phyloP scores from a whole-genome alignment of 2,329 filamentous ascomycete genomes.

The Apiospora saccharicola region DNA sequence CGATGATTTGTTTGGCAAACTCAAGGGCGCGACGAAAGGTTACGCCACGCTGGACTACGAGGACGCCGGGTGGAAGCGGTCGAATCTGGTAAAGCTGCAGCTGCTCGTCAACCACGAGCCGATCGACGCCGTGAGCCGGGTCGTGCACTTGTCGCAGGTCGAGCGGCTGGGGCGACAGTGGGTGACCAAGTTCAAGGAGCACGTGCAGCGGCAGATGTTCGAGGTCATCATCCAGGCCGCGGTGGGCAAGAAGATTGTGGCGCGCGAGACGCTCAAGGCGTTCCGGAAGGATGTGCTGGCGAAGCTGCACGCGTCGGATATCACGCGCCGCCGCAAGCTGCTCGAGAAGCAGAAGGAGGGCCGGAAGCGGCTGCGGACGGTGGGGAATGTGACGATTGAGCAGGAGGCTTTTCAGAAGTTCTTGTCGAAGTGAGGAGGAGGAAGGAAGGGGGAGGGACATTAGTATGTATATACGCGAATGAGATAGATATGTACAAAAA shows the following conservation, averaged over 20 bases:
- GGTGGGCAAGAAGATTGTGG: slow-evolving; percentile 82
- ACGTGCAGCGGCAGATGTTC: slow-evolving; percentile 96
- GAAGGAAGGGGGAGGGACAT: no score
- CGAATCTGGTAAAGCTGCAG: slow-evolving; percentile 86
- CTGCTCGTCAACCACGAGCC: slow-evolving; percentile 91
- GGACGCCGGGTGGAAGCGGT: slow-evolving; percentile 85
- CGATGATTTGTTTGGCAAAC: slow-evolving; percentile 95
- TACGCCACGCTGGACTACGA: slow-evolving; percentile 98
- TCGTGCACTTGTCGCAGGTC: slow-evolving; percentile 84
- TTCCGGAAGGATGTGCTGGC: slow-evolving; percentile 94
- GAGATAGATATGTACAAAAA: not conserved
- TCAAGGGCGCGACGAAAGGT: slow-evolving; percentile 92
- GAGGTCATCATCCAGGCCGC: slow-evolving; percentile 95
- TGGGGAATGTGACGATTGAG: slow-evolving; percentile 95
- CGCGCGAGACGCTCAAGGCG: slow-evolving; percentile 93
- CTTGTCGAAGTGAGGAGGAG: slow-evolving; percentile 72
- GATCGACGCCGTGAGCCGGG: slow-evolving; percentile 92
- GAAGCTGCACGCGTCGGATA: slow-evolving; percentile 92
- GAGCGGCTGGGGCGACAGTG: slow-evolving; percentile 83
- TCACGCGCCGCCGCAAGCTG: slow-evolving; percentile 82
- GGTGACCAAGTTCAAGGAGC: slow-evolving; percentile 96
- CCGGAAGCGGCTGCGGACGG: slow-evolving; percentile 81
- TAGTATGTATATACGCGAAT: not conserved
- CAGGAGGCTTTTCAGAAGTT: slow-evolving; percentile 96
- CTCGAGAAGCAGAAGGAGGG: slow-evolving; percentile 98